A percentile compares a stretch with the other conserved stretches of the same genome.
These are phyloP conservation scores for Pyricularia pennisetigena DNA, from an alignment of 2,329 filamentous ascomycete genomes.

Conservation along the genomic window DNA sequence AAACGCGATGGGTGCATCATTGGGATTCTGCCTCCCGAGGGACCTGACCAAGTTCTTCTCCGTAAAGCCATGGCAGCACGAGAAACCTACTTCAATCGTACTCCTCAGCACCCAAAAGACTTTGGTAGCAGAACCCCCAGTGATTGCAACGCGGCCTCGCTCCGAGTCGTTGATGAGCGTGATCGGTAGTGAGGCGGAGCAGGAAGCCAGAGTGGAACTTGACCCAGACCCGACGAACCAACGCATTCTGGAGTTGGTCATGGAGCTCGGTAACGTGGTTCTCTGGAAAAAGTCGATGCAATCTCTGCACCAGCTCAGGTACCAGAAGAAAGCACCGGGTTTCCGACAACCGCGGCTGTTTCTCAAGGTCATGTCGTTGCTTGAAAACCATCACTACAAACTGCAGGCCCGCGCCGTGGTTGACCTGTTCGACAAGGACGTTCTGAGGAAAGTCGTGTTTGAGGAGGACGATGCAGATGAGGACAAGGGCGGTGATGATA, in stretches of 20 bases:
- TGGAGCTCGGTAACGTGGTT: constrained; percentile 87
- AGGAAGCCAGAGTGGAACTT: constrained; percentile 22
- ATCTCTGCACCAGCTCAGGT: constrained; percentile 72
- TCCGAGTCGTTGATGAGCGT: constrained; percentile 23
- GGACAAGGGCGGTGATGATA: constrained; percentile 17
- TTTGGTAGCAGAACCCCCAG: constrained; percentile 32
- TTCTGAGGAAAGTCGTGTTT: constrained; percentile 76
- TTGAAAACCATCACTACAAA: constrained; percentile 85
- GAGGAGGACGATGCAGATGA: constrained; percentile 48
- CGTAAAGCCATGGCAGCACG: constrained; percentile 49
- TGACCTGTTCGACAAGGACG: constrained; percentile 86
- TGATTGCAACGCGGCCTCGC: constrained; percentile 27
- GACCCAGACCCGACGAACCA: constrained; percentile 45
- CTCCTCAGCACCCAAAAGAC: constrained; percentile 44
- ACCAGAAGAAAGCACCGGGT: constrained; percentile 60
- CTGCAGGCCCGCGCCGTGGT: constrained; percentile 83
- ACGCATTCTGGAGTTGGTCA: constrained; percentile 74
- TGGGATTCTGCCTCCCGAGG: constrained; percentile 80
- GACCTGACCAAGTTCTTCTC: constrained; percentile 72
- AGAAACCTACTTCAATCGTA: constrained; percentile 34
- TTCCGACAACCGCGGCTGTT: constrained; percentile 75
- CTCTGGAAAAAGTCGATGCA: constrained; percentile 77
- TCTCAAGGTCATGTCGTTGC: constrained; percentile 70
- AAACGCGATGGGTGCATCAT: constrained; percentile 68
- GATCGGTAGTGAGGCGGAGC: constrained; percentile 12